These are phyloP conservation scores for Pulveroboletus frians DNA, from an alignment of 768 basidiomycete genomes.

Conservation along the genomic window DNA sequence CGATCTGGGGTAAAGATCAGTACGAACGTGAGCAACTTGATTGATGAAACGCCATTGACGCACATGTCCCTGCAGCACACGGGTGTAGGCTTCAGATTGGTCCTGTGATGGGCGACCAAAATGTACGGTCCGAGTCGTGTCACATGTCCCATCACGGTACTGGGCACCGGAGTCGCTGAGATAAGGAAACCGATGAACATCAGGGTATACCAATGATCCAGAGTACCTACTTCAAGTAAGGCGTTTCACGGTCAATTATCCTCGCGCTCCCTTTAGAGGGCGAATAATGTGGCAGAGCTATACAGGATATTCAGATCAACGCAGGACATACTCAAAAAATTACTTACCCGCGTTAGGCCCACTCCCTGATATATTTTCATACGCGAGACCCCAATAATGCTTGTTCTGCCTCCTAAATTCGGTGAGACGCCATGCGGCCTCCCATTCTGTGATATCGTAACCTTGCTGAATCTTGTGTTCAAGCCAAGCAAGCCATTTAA, in stretches of 20 bases:
- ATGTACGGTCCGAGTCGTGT: constrained; percentile 77
- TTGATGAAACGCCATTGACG: constrained; percentile 32
- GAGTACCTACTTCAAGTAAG: constrained; percentile 79
- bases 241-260: constrained; percentile 70
- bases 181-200: constrained; percentile 13
- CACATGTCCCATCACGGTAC: constrained; percentile 85
- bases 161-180: constrained; percentile 88
- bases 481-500: constrained; percentile 86
- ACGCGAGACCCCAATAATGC: constrained; percentile 80
- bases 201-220: constrained; percentile 6
- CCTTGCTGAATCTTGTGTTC: constrained; percentile 73
- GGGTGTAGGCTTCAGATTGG: constrained; percentile 86
- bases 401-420: constrained; percentile 68
- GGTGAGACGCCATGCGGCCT: constrained; percentile 79
- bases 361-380: constrained; percentile 84
- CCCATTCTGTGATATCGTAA: constrained; percentile 86
- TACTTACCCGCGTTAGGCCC: constrained; percentile 76
- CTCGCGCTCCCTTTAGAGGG: constrained; percentile 65
- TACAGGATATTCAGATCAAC: background rate
- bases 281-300: constrained; percentile 88
- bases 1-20: constrained; percentile 53
- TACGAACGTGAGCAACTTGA: constrained; percentile 9
- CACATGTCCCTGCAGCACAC: constrained; percentile 95
- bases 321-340: background rate
- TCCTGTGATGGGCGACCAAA: constrained; percentile 85